Conservation (phyloP, 164 flowering plant species). For the Annona squamosa region DNA sequence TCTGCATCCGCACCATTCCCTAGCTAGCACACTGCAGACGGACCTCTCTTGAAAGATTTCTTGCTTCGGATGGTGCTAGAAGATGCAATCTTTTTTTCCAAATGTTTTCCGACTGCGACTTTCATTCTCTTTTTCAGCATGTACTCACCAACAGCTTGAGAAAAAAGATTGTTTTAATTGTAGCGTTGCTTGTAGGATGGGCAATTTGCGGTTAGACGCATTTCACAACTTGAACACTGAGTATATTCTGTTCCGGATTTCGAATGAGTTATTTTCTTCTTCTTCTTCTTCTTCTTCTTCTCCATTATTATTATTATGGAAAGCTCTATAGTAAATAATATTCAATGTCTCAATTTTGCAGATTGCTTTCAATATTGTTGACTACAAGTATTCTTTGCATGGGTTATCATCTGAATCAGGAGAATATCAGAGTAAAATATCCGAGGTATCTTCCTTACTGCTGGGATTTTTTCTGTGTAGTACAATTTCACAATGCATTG, state of each 20-base stretch:
- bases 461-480: neutral
- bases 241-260: neutral
- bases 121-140: neutral
- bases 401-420: slow-evolving; percentile 42
- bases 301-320: neutral
- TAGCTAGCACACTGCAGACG: too few species aligned
- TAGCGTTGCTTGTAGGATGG: neutral
- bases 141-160: neutral
- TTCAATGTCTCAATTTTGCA: slow-evolving; percentile 12
- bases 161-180: neutral
- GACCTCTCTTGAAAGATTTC: too few species aligned
- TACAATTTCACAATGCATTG: neutral
- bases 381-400: slow-evolving; percentile 62
- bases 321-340: neutral
- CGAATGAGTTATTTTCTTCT: neutral
- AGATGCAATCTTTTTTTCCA: too few species aligned
- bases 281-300: neutral
- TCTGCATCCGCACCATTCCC: too few species aligned
- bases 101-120: too few species aligned
- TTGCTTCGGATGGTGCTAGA: too few species aligned
- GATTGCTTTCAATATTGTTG: slow-evolving; percentile 54
- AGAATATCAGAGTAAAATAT: slow-evolving; percentile 35
- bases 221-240: neutral
- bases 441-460: slow-evolving; percentile 35
- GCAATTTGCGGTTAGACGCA: neutral